A percentile compares a stretch with the other conserved stretches of the same genome.
phyloP scores from a whole-genome alignment of 2,329 filamentous ascomycete genomes.

The Lachnellula cervina region DNA sequence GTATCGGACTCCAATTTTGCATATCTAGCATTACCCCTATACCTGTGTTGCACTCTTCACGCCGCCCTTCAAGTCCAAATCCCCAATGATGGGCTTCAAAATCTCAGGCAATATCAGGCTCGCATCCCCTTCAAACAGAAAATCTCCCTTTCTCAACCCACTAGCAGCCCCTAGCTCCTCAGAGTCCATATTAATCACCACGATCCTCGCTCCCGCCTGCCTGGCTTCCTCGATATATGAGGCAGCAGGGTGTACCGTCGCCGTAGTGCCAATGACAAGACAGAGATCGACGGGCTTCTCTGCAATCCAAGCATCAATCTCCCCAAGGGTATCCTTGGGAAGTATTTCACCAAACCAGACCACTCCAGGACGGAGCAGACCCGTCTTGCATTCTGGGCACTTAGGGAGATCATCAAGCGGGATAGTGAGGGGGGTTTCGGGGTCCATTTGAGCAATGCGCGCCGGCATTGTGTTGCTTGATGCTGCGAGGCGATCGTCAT shows the following conservation, averaged over 20 bases:
- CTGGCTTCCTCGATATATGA: constrained; percentile 65
- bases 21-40: too few relatives aligned
- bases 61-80: neutral
- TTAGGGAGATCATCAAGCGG: constrained; percentile 49
- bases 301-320: constrained; percentile 62
- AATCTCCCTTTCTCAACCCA: constrained; percentile 39
- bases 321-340: constrained; percentile 54
- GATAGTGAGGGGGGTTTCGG: constrained; percentile 5
- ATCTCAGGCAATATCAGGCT: constrained; percentile 49
- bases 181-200: constrained; percentile 64
- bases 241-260: constrained; percentile 74
- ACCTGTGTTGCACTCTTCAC: neutral
- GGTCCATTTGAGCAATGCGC: neutral
- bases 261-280: constrained; percentile 82
- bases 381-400: constrained; percentile 60
- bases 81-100: constrained; percentile 33
- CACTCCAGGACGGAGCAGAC: constrained; percentile 65
- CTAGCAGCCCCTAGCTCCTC: constrained; percentile 22
- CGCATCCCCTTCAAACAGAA: constrained; percentile 57
- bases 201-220: constrained; percentile 62
- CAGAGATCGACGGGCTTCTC: constrained; percentile 65
- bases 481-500: constrained; percentile 31
- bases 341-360: constrained; percentile 85
- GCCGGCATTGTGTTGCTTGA: neutral
- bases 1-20: too few relatives aligned